Evolutionary conservation across 1,139 yeast genomes (phyloP), one percentile per base, ranked within the genome.

Genomic region (Taphrina sp.): DNA sequence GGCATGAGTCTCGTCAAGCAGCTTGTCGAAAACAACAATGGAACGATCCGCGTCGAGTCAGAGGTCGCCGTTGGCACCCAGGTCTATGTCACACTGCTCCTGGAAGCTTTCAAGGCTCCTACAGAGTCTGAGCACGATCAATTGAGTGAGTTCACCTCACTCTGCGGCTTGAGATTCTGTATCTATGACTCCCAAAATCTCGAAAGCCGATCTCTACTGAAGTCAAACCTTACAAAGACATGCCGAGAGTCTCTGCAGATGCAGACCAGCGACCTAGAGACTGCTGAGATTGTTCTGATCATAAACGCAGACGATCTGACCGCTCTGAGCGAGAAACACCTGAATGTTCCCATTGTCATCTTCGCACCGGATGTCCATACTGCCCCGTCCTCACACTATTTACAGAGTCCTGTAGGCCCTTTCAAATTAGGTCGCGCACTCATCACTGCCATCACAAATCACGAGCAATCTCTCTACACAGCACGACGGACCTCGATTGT

Each of bases 381-480:
- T 14, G 33, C n/a, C 17, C 34, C 20, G 5, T 4, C 24, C 5
- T 20, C 41, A 20, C 17, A 26, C 22, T 33, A 12, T 16, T 20
- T 47, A 36, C 44, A 36, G 24, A 31, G 34, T 4, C 52, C 52
- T 10, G 14, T 47, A 5, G 52, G 52, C 2, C 52, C 52, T 1
- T 24, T 29, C 31, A 47, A 47, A 20, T 44, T 47, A 14, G 52
- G 52, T 19, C 43, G 52, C 5, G 44, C 52, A 20, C 17, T 47
- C 28, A 24, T 26, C 22, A 14, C 41, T 31, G 52, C 52, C 2
- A 12, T 41, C 16, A 14, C 12, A 10, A 23, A 28, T 28, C 45
- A 41, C 35, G 35, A 41, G 35, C 45, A 41, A 14, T 26, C 17
- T 14, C 12, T 41, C n/a, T 41, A 41, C 28, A 33, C 24, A 8